Conservation (phyloP, 345 rosid species). For the Kandelia obovata region DNA sequence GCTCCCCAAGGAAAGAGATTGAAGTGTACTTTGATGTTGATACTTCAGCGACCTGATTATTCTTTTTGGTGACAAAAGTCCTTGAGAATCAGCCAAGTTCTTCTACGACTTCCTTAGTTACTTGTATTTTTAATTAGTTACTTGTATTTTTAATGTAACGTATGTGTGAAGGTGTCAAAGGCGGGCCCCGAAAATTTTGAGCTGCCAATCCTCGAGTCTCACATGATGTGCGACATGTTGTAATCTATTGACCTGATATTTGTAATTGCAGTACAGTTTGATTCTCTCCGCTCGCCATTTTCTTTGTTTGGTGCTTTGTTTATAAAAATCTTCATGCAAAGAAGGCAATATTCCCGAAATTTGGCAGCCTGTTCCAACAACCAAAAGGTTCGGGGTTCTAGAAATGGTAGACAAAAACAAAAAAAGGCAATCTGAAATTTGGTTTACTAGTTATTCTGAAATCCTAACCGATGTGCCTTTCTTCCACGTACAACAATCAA, state of each 20-base stretch:
- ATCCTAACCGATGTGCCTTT: no score
- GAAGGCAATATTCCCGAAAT: no score
- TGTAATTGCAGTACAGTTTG: conserved; percentile 29
- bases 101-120: conserved; percentile 12
- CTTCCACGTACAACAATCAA: no score
- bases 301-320: not conserved
- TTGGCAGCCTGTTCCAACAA: no score
- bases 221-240: conserved; percentile 27
- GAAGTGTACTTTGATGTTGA: conserved; percentile 10
- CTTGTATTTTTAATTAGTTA: conserved; percentile 28
- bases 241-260: conserved; percentile 30
- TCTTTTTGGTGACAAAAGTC: conserved; percentile 5
- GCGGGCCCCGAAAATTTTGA: conserved; percentile 44
- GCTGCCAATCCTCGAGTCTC: conserved; percentile 36
- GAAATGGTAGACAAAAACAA: no score
- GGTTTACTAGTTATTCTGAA: no score
- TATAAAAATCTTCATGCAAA: not conserved
- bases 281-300: not conserved
- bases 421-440: no score
- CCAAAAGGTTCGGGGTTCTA: no score
- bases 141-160: conserved; percentile 38
- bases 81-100: not conserved
- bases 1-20: conserved; percentile 32
- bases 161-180: conserved; percentile 26
- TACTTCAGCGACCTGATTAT: conserved; percentile 4